Evolutionary conservation across 768 basidiomycete species (phyloP).

Genomic region (Amanita subjunquillea): DNA sequence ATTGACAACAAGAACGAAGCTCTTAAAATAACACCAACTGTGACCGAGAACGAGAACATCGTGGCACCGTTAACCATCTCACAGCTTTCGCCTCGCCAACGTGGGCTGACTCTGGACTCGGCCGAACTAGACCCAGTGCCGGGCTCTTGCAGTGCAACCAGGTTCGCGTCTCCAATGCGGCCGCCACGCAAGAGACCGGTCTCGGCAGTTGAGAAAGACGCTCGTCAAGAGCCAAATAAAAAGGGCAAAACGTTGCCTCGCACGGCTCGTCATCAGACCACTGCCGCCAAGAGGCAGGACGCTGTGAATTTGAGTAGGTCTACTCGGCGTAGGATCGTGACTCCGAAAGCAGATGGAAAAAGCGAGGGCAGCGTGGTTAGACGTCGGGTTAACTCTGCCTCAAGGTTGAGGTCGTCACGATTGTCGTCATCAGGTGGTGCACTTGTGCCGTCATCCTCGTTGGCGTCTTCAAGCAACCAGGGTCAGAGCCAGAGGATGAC

Average conservation of each 20-base stretch:
- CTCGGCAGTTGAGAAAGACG: conserved; percentile 13
- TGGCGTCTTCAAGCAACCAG: neutral
- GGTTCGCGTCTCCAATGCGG: conserved; percentile 28
- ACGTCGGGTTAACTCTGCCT: conserved; percentile 1
- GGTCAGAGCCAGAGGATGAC: neutral
- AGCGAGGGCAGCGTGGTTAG: neutral
- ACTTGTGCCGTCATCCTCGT: neutral
- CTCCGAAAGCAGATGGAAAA: neutral
- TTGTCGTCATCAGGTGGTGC: neutral
- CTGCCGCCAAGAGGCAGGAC: neutral
- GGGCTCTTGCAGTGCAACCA: conserved; percentile 7
- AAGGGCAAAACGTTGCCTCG: conserved; percentile 16
- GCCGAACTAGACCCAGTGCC: conserved; percentile 5
- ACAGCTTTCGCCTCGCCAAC: conserved; percentile 37
- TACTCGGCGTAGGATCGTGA: neutral
- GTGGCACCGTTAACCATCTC: conserved; percentile 31
- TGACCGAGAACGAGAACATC: neutral
- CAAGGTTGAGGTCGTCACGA: conserved; percentile 4
- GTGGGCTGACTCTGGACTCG: conserved; percentile 3
- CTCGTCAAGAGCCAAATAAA: conserved; percentile 15
- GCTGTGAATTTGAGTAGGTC: neutral
- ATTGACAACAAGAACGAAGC: neutral
- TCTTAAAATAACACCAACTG: neutral
- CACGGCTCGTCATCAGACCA: conserved; percentile 3
- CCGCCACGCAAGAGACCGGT: conserved; percentile 38